Base-by-base conservation (phyloP, 2,329 filamentous ascomycete genomes). In the Lachnellula subtilissima region DNA sequence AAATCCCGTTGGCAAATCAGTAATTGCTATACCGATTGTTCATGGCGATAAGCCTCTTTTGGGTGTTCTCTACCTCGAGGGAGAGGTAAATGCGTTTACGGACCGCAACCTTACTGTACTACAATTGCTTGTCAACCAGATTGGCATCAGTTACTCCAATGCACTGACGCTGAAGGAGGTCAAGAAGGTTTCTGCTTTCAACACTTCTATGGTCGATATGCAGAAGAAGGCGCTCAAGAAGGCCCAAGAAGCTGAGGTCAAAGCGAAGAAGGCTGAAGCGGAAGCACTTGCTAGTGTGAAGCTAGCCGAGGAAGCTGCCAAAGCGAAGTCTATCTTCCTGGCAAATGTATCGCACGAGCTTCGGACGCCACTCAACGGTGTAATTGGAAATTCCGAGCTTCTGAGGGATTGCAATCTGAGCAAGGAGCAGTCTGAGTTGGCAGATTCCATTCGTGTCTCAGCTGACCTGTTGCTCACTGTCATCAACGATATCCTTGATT, bases 401-500 rank as follows among this genome's bases (percentile, higher is more conserved):
- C 73, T 95, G 7, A 79, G 89, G 48, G 90, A 94, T 67, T 92
- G 88, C 65, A 76, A 81, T 22, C 76, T 95, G 52, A 85, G 88
- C 61, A 81, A 78, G 56, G 89, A 95, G 60, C 89, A 95, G 70
- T 79, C 85, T 35, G 90, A 95, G 63, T 94, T 91, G 78, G 88
- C 89, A 4, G 90, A 95, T 67, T 93, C 90, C 15, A 94, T 95
- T 53, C 84, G 90, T 50, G 81, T 92, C 35, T 95, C 89, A 49
- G 91, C 90, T 0, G 91, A 97, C 68, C 84, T 94, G 15, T 75
- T 97, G 14, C 77, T 97, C 25, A 94, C 91, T 0, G 90, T 97
- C 48, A 97, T 97, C 74, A 97, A 97, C 68, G 93, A 97, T 68
- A 96, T 97, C 52, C 78, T 97, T 4, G 93, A 97, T 72, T 95